Evolutionary conservation across 768 basidiomycete genomes (phyloP).

Genomic region (Hysterangium stoloniferum): DNA sequence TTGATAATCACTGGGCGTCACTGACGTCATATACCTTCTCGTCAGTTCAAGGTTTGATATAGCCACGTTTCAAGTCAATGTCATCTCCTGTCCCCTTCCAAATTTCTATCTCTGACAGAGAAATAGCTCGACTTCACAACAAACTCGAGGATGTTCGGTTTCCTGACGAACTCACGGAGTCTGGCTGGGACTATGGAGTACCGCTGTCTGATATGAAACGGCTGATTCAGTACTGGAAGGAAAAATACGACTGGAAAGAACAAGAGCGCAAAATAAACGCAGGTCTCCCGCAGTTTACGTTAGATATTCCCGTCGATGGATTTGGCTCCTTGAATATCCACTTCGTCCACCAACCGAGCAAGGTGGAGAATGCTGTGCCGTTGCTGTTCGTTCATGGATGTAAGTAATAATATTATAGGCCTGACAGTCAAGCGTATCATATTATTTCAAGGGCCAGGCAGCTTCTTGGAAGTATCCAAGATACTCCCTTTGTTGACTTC

Average conservation of each 20-base stretch:
- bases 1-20: no score
- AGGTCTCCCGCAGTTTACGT: slow-evolving; percentile 47
- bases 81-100: no score
- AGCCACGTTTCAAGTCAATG: no score
- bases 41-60: no score
- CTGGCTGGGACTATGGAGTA: slow-evolving; percentile 42
- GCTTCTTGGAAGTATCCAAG: slow-evolving; percentile 50
- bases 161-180: slow-evolving; percentile 50
- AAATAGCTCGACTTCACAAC: slow-evolving; percentile 31
- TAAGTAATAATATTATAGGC: slow-evolving; percentile 16
- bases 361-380: slow-evolving; percentile 39
- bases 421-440: not conserved
- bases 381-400: slow-evolving; percentile 58
- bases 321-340: slow-evolving; percentile 46
- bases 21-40: no score
- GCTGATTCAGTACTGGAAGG: slow-evolving; percentile 42
- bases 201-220: slow-evolving; percentile 43
- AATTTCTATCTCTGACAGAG: slow-evolving; percentile 37
- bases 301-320: slow-evolving; percentile 41
- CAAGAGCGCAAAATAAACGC: slow-evolving; percentile 45
- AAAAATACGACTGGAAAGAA: slow-evolving; percentile 48
- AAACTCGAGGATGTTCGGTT: slow-evolving; percentile 42
- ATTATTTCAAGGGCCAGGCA: slow-evolving; percentile 46
- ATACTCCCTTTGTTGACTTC: slow-evolving; percentile 45
- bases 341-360: slow-evolving; percentile 47